Percentiles rank a stretch among this genome's conserved stretches.
phyloP scores from a whole-genome alignment of 1,284 basidiomycete species.

The Prillingera fragicola region DNA sequence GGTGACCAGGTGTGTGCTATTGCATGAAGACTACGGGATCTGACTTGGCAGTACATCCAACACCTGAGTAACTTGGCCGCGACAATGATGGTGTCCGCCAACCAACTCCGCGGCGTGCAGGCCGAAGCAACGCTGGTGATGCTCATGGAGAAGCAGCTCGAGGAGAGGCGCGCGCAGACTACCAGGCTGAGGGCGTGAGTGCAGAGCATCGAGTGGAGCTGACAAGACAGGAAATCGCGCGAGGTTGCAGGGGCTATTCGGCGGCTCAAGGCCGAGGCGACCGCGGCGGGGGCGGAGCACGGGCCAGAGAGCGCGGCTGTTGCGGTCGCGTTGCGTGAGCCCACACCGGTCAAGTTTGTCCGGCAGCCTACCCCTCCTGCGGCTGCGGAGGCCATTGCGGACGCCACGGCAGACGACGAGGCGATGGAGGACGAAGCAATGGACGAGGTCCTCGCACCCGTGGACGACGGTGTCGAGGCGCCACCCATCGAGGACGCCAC shows the following conservation, averaged over 20 bases:
- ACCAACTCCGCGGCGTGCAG: slow-evolving; percentile 35
- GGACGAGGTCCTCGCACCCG: too few species aligned
- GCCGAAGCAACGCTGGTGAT: slow-evolving; percentile 43
- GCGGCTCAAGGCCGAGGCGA: slow-evolving; percentile 8
- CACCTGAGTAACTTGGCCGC: slow-evolving; percentile 42
- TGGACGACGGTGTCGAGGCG: too few species aligned
- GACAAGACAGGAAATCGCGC: slow-evolving; percentile 10
- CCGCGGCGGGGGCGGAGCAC: neutral
- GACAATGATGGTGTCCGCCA: slow-evolving; percentile 42
- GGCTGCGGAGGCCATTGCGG: too few species aligned
- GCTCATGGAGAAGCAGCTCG: slow-evolving; percentile 42
- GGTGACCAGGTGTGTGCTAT: slow-evolving; percentile 41
- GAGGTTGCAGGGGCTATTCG: slow-evolving; percentile 13
- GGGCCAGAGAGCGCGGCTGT: too few species aligned
- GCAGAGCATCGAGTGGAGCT: neutral
- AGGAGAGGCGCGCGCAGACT: slow-evolving; percentile 31
- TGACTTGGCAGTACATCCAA: slow-evolving; percentile 36
- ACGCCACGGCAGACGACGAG: too few species aligned
- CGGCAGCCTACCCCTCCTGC: too few species aligned
- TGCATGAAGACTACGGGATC: neutral
- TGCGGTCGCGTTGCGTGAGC: too few species aligned
- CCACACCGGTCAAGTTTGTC: too few species aligned
- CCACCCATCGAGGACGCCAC: too few species aligned
- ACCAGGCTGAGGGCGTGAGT: slow-evolving; percentile 28
- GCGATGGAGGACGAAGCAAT: neutral